A percentile compares a stretch with the other conserved stretches of the same genome.
These are phyloP conservation scores for Geosmithia flava DNA, from an alignment of 2,329 filamentous ascomycete species.

Conservation along the genomic window DNA sequence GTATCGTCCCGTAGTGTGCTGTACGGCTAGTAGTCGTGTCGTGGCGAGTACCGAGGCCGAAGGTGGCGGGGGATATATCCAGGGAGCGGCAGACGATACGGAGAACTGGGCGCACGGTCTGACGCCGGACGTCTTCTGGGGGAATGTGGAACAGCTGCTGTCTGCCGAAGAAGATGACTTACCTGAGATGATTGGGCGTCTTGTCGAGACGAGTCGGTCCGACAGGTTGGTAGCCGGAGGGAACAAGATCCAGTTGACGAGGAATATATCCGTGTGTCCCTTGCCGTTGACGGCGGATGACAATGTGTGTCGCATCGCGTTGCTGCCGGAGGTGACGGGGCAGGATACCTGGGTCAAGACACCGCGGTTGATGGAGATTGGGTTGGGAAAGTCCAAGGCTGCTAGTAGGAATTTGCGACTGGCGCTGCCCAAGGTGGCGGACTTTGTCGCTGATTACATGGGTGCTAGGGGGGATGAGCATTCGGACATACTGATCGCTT, in stretches of 20 bases:
- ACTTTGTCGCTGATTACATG: conserved; percentile 36
- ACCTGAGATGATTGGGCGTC: conserved; percentile 29
- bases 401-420: conserved; percentile 74
- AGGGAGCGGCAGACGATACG: conserved; percentile 88
- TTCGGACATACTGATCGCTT: conserved; percentile 45
- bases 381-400: conserved; percentile 59
- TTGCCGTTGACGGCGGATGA: conserved; percentile 12
- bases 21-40: conserved; percentile 69
- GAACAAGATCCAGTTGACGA: conserved; percentile 15
- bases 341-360: conserved; percentile 26
- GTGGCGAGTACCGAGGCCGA: conserved; percentile 45
- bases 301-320: conserved; percentile 24
- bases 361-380: conserved; percentile 37
- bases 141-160: conserved; percentile 47
- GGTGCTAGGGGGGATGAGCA: neutral
- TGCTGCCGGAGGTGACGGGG: conserved; percentile 28
- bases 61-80: conserved; percentile 63
- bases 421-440: conserved; percentile 50
- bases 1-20: conserved; percentile 67
- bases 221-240: neutral
- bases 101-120: conserved; percentile 85
- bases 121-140: conserved; percentile 72
- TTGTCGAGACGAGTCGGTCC: conserved; percentile 6
- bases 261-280: conserved; percentile 21
- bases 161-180: conserved; percentile 52